Base-by-base conservation (phyloP, 2,329 filamentous ascomycete genomes). In the Fusarium kyushuense region DNA sequence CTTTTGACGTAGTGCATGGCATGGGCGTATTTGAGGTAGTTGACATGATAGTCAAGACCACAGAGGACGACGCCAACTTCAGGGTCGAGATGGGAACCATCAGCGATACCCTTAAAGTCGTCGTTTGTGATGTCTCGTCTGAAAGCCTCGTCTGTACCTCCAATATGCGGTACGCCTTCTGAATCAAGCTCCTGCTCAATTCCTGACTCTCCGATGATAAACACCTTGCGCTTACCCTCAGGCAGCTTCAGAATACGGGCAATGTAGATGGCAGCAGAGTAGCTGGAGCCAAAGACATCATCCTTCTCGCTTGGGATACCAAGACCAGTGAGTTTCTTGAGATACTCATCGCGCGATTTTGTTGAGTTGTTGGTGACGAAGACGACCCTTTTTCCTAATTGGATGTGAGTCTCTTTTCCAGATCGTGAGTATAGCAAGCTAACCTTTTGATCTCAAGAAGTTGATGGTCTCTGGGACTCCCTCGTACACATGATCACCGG, bases 361-460 rank as follows among this genome's bases (percentile, higher is more conserved):
- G 96, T 98, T 76, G 94, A 97, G 83, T 99, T 99, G 83, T 99
- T 99, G 40, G 96, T 99, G 53, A 99, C 96, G 77, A 99, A 99
- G 55, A 99, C 90, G 33, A 96, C 87, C 77, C 91, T 91, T 80
- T 99, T 99, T 76, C 93, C 94, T 96, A 54, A 23, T 6, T 16
- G 11, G 21, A 40, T 57, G 54, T 70, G 29, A 70, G 55, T 33
- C 14, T 52, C 40, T 30, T 33, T 25, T 53, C 65, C 17, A 8
- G 40, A 23, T 27, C 46, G 5, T 52, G 56, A 46, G 48, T 30
- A 33, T 17, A n/a, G 14, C 32, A 29, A 38, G 21, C 58, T 42
- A 62, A 94, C 94, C 93, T 88, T 89, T 92, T 58, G 88, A 90
- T 75, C 93, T 90, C 66, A 99, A 83, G 80, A 97, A 85, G 64